Evolutionary conservation across 371 early-diverging fungal species (phyloP).

Genomic region (Dichotomocladium elegans): DNA sequence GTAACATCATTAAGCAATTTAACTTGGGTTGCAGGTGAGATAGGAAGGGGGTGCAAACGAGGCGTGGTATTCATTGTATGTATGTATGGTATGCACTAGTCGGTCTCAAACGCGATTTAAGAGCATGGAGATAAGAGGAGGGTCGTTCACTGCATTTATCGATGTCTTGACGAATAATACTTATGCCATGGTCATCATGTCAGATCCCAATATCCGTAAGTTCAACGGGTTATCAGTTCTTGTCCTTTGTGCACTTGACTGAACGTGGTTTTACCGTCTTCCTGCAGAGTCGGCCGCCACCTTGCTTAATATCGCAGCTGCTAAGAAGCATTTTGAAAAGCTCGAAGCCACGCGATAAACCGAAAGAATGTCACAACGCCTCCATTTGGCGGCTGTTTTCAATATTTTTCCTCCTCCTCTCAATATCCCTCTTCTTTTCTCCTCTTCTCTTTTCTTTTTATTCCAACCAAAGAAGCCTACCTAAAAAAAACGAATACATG

Average conservation of each 20-base stretch:
- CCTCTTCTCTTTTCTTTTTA: no score
- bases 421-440: no score
- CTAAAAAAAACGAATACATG: no score
- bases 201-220: slow-evolving; percentile 89
- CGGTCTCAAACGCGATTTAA: slow-evolving; percentile 81
- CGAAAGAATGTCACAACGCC: no score
- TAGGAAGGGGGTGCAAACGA: no score
- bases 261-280: neutral
- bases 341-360: slow-evolving; percentile 50
- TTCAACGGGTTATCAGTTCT: neutral
- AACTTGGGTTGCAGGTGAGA: slow-evolving; percentile 78
- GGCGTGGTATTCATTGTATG: neutral
- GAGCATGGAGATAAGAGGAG: slow-evolving; percentile 84
- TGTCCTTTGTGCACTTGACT: neutral
- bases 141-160: slow-evolving; percentile 81
- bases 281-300: slow-evolving; percentile 78
- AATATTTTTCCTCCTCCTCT: no score
- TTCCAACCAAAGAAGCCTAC: no score
- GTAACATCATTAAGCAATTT: slow-evolving; percentile 93
- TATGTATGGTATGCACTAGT: slow-evolving; percentile 14
- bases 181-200: slow-evolving; percentile 89
- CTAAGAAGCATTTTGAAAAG: slow-evolving; percentile 84
- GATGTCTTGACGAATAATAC: slow-evolving; percentile 93
- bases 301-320: slow-evolving; percentile 79
- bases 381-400: no score